These are phyloP conservation scores for Talaromyces albobiverticillius DNA, from an alignment of 2,329 filamentous ascomycete species.

Conservation along the genomic window DNA sequence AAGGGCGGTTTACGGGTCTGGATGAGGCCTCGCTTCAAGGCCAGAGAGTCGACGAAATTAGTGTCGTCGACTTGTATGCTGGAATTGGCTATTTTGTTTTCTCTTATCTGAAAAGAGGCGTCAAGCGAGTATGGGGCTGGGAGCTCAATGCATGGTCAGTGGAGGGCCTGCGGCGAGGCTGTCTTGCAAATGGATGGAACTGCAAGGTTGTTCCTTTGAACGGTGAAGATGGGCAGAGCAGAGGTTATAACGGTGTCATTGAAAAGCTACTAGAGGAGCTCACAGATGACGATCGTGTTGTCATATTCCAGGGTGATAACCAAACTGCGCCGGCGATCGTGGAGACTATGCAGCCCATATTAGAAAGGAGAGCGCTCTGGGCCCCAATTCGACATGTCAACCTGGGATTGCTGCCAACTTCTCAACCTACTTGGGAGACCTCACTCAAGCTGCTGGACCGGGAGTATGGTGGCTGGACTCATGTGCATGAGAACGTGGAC, in stretches of 20 bases:
- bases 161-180: constrained; percentile 76
- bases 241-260: neutral
- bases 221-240: constrained; percentile 24
- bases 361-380: constrained; percentile 31
- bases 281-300: constrained; percentile 52
- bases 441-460: constrained; percentile 49
- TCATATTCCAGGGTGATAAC: constrained; percentile 71
- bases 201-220: constrained; percentile 54
- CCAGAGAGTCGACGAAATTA: constrained; percentile 26
- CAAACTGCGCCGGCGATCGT: constrained; percentile 47
- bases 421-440: constrained; percentile 46
- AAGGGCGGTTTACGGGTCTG: constrained; percentile 30
- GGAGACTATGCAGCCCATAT: constrained; percentile 27
- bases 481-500: constrained; percentile 61
- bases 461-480: constrained; percentile 52
- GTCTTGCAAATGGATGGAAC: constrained; percentile 64
- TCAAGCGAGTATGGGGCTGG: constrained; percentile 73
- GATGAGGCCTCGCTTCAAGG: constrained; percentile 24
- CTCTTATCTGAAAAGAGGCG: constrained; percentile 69
- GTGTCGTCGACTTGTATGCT: constrained; percentile 75
- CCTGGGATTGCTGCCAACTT: constrained; percentile 56
- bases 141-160: constrained; percentile 88
- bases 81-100: constrained; percentile 95
- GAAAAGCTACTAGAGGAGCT: constrained; percentile 27
- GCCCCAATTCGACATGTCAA: constrained; percentile 55